phyloP scores from a whole-genome alignment of 2,329 filamentous ascomycete genomes.

The Microcyclosporella mali region DNA sequence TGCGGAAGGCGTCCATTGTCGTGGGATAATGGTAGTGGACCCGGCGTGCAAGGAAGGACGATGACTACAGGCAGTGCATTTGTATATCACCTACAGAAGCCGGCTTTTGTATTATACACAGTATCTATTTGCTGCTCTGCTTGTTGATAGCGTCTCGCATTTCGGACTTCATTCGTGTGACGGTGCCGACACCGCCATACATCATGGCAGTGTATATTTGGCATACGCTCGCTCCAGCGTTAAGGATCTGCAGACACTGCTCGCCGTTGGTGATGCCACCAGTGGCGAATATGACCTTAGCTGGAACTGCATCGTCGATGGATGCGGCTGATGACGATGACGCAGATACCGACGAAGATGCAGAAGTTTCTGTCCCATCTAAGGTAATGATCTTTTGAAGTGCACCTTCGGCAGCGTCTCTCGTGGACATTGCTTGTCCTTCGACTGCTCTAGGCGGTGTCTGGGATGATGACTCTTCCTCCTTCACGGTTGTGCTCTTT shows the following conservation, averaged over 20 bases:
- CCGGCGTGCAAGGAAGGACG: too few relatives aligned
- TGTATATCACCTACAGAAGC: too few relatives aligned
- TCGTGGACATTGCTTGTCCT: constrained; percentile 7
- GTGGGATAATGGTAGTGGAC: too few relatives aligned
- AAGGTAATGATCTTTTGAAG: constrained; percentile 15
- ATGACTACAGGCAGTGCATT: too few relatives aligned
- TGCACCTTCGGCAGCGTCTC: constrained; percentile 16
- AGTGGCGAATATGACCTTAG: constrained; percentile 85
- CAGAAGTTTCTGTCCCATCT: constrained; percentile 1
- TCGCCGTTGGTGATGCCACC: constrained; percentile 86
- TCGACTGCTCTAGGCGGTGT: constrained; percentile 6
- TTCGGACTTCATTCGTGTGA: constrained; percentile 48
- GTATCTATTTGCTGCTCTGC: constrained; percentile 1
- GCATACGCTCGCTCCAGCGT: constrained; percentile 75
- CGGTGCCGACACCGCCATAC: constrained; percentile 57
- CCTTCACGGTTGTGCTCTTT: background rate
- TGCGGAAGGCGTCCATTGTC: too few relatives aligned
- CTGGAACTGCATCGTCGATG: constrained; percentile 3
- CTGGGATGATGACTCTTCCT: background rate
- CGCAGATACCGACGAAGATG: too few relatives aligned
- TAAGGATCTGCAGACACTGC: constrained; percentile 73
- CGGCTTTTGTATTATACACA: too few relatives aligned
- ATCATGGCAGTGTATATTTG: constrained; percentile 66
- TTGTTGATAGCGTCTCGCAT: constrained; percentile 40
- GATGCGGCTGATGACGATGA: background rate